These are phyloP conservation scores for Cnidoscolus chayamansa DNA, from an alignment of 441 rosid genomes.

Conservation along the genomic window DNA sequence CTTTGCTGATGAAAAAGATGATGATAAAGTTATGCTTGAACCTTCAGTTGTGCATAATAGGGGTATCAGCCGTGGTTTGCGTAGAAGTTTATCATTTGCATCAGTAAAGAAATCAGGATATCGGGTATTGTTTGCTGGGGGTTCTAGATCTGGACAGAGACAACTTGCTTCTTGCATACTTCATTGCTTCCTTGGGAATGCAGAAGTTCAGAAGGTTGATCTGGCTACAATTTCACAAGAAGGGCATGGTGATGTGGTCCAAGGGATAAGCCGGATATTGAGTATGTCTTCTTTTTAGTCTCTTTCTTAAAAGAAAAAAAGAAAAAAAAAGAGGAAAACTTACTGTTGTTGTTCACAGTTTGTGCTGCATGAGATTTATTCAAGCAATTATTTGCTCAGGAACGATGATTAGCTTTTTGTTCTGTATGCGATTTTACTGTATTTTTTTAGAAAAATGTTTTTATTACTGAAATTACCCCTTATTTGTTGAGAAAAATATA, in stretches of 20 bases:
- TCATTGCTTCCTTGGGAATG: conserved; percentile 75
- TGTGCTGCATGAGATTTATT: conserved; percentile 11
- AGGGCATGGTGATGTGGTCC: conserved; percentile 86
- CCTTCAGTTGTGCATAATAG: conserved; percentile 32
- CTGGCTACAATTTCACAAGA: conserved; percentile 89
- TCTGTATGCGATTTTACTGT: conserved; percentile 16
- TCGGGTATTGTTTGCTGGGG: conserved; percentile 76
- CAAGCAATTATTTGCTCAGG: background rate
- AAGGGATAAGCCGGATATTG: conserved; percentile 72
- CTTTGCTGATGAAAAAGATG: conserved; percentile 38
- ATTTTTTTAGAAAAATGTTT: background rate
- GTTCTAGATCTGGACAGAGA: conserved; percentile 80
- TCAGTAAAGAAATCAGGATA: conserved; percentile 58
- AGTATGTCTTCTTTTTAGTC: conserved; percentile 48
- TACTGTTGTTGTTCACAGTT: background rate
- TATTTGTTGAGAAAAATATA: conserved; percentile 31
- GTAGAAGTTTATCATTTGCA: conserved; percentile 35
- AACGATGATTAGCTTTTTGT: too few relatives aligned
- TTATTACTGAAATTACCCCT: conserved; percentile 26
- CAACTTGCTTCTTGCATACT: conserved; percentile 92
- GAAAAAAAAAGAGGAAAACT: background rate
- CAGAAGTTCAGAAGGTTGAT: conserved; percentile 88
- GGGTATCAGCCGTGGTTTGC: conserved; percentile 28
- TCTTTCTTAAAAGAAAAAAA: background rate
- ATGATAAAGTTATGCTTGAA: conserved; percentile 31